Evolutionary conservation across 2,329 filamentous ascomycete genomes (phyloP).

Genomic region (Ophiostoma sp.): DNA sequence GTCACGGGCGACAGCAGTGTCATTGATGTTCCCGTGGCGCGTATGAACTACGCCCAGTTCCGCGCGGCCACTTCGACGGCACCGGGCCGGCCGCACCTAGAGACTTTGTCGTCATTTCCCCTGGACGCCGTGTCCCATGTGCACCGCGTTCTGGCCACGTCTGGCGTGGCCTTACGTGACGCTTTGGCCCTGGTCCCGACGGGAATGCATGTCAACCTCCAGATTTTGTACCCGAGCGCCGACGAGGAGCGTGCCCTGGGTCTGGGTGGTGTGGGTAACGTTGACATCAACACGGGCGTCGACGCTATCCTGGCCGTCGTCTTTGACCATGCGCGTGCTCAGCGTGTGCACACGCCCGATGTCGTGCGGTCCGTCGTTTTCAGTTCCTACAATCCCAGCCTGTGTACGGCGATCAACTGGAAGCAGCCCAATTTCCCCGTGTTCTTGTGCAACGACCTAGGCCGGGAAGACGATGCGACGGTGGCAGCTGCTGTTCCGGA

Average conservation of each 20-base stretch:
- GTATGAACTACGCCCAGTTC: slow-evolving; percentile 75
- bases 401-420: slow-evolving; percentile 96
- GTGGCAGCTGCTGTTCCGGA: slow-evolving; percentile 39
- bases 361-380: slow-evolving; percentile 87
- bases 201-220: slow-evolving; percentile 85
- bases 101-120: slow-evolving; percentile 47
- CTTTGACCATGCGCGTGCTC: slow-evolving; percentile 81
- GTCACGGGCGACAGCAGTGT: background rate
- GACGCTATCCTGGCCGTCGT: slow-evolving; percentile 82
- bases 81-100: slow-evolving; percentile 47
- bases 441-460: slow-evolving; percentile 90
- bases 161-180: slow-evolving; percentile 77
- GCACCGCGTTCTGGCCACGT: slow-evolving; percentile 70
- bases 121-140: slow-evolving; percentile 61
- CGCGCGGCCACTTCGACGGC: slow-evolving; percentile 50
- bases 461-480: slow-evolving; percentile 53
- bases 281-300: slow-evolving; percentile 82
- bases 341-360: slow-evolving; percentile 65
- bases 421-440: slow-evolving; percentile 99
- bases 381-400: slow-evolving; percentile 83
- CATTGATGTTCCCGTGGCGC: slow-evolving; percentile 78
- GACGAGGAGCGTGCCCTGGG: slow-evolving; percentile 70
- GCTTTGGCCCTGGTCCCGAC: slow-evolving; percentile 73
- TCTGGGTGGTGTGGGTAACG: slow-evolving; percentile 62
- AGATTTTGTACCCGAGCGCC: slow-evolving; percentile 79